phyloP scores from a whole-genome alignment of 2,329 filamentous ascomycete genomes.

The Cladosporium sp. region DNA sequence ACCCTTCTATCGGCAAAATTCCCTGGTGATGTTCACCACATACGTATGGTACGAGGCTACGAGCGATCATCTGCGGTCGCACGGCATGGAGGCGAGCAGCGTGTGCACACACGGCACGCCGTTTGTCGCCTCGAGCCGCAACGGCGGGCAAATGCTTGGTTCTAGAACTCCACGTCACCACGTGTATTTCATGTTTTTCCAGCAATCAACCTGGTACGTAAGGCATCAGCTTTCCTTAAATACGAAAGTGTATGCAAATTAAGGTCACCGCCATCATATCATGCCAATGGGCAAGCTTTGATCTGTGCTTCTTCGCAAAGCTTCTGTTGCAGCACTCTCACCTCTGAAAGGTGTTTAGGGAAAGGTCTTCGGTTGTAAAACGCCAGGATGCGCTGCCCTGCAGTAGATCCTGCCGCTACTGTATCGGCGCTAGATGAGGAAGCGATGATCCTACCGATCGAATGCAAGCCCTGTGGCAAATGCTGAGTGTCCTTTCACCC shows the following conservation, averaged over 20 bases:
- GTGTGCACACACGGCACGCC: constrained; percentile 1
- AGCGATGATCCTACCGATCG: background rate
- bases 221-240: background rate
- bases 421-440: background rate
- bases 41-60: background rate
- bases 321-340: background rate
- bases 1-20: background rate
- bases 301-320: background rate
- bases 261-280: background rate
- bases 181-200: background rate
- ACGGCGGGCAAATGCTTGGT: background rate
- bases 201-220: background rate
- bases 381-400: background rate
- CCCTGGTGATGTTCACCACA: background rate
- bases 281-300: background rate
- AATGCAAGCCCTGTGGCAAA: background rate
- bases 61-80: background rate
- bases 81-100: background rate
- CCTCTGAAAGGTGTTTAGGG: background rate
- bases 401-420: constrained; percentile 6
- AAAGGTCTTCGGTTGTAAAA: background rate
- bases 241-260: background rate
- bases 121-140: constrained; percentile 3
- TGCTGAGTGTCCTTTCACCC: background rate
- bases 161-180: background rate